A percentile compares a stretch with the other conserved stretches of the same genome.
Evolutionary conservation across 495 filamentous ascomycete genomes (phyloP).

Genomic region (Neurospora sp.): DNA sequence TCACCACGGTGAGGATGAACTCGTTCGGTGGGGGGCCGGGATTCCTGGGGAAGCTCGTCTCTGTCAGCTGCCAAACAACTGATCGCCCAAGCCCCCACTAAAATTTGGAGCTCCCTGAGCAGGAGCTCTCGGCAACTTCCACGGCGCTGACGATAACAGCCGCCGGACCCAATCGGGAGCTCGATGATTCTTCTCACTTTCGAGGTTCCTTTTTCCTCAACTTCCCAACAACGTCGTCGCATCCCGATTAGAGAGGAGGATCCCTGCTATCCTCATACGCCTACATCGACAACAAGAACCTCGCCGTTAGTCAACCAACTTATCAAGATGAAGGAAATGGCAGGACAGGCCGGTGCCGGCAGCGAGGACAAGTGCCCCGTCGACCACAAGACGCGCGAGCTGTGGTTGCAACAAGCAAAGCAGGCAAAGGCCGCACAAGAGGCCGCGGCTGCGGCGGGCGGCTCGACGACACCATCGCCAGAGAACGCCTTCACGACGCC

Average conservation of each 20-base stretch:
- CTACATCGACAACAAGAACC: conserved; percentile 5
- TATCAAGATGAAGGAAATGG: conserved; percentile 4
- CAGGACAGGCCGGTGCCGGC: conserved; percentile 2
- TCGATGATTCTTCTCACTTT: not conserved
- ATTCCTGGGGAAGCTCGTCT: not conserved
- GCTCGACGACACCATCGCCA: not conserved
- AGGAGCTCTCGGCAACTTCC: not conserved
- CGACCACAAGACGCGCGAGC: conserved; percentile 72
- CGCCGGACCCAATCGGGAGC: not conserved
- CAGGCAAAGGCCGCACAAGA: conserved; percentile 10
- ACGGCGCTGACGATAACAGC: not conserved
- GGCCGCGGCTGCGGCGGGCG: not conserved
- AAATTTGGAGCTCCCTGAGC: not conserved
- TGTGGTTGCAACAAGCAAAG: conserved; percentile 55
- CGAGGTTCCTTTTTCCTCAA: not conserved
- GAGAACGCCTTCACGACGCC: conserved; percentile 14
- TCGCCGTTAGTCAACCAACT: not conserved
- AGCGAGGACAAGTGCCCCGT: conserved; percentile 60
- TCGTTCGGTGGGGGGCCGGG: not conserved
- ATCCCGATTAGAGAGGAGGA: not conserved
- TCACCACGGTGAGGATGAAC: not conserved
- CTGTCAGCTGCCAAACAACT: not conserved
- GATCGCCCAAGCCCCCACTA: not conserved
- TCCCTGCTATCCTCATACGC: not conserved
- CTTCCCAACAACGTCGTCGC: not conserved